Evolutionary conservation across 2,329 filamentous ascomycete species (phyloP), one percentile per base, ranked within the genome.

Genomic region (Daldinia sp.): DNA sequence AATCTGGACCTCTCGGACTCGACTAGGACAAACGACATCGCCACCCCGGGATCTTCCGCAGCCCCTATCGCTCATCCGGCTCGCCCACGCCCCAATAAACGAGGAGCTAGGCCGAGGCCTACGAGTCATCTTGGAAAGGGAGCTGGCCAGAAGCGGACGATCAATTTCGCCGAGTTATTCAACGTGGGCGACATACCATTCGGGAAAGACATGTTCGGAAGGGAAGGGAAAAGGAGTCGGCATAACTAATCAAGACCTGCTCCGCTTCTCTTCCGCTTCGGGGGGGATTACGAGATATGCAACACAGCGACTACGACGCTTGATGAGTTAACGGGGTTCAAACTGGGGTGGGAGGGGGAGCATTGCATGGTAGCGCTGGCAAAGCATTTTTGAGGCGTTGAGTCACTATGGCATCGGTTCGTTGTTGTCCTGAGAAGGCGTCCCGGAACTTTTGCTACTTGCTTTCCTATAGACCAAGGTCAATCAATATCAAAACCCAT

Each of bases 81-180:
- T 48, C 76, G 66, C 53, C 48, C 66, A 48, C 70, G 72, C 54
- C 66, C 32, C 25, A 67, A 64, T 45, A 71, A 66, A 34, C 65
- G 70, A 43, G 63, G 70, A 13, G 52, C 64, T 2, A 70, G 73
- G 35, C 66, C 69, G n/a, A 72, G 69, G 21, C 64, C 72, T 6
- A 64, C 74, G 25, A 75, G 70, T 66, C 81, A 84, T 48, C 77
- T 91, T 7, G 87, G 87, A 3, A 83, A 84, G 61, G 87, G 86
- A 5, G 86, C 89, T 7, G 91, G 91, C 1, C 83, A 87, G 69
- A 94, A 94, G 76, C 84, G 91, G 39, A 86, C 90, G 70, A 83
- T 92, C 69, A 90, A 91, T 70, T 85, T 91, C 71, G 86, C 87
- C 21, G 91, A 94, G 71, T 88, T 93, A 55, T 93, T 93, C 73